phyloP scores from a whole-genome alignment of 345 rosid species.

The Populus pruinosa region DNA sequence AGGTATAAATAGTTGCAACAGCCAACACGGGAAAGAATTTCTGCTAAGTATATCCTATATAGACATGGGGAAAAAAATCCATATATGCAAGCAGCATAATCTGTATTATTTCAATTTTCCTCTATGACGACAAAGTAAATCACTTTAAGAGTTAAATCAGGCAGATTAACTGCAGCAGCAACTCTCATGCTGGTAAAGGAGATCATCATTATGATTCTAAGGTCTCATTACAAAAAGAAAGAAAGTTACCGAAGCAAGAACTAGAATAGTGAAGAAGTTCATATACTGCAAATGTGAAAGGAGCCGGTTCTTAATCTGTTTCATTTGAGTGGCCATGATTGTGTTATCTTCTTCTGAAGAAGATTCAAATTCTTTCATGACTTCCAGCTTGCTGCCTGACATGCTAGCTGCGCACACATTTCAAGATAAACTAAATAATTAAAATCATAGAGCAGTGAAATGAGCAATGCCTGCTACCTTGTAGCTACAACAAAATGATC shows the following conservation, averaged over 20 bases:
- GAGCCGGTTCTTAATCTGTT: constrained; percentile 58
- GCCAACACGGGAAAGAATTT: not conserved
- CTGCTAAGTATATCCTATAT: not conserved
- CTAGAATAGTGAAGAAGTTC: constrained; percentile 83
- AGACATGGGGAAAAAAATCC: not conserved
- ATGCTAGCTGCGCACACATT: constrained; percentile 48
- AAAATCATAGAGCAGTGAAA: not conserved
- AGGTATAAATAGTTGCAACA: not conserved
- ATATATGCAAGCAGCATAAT: not conserved
- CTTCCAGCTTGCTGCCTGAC: constrained; percentile 63
- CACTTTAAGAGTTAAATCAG: not conserved
- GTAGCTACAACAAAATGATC: not conserved
- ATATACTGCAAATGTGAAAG: constrained; percentile 67
- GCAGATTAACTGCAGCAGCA: not conserved
- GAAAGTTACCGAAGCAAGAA: constrained; percentile 79
- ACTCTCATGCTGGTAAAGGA: not conserved
- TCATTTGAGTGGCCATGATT: constrained; percentile 47
- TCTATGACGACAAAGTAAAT: not conserved
- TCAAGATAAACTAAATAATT: not conserved
- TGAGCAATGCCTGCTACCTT: not conserved
- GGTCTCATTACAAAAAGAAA: not conserved
- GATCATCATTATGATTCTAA: not conserved
- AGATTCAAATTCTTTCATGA: constrained; percentile 64
- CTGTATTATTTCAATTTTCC: not conserved
- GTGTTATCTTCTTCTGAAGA: constrained; percentile 61